Evolutionary conservation across 164 flowering plant genomes (phyloP).

Genomic region (grape (Vitis vinifera)): ASM3070453v1 NC_081823.1:2448001-2448500

Average conservation of each 20-base stretch:
- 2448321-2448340: neutral
- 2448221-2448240: constrained; percentile 99
- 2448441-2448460: neutral
- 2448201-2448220: constrained; percentile 93
- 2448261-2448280: constrained; percentile 4
- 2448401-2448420: constrained; percentile 93
- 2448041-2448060: too few species aligned
- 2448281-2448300: neutral
- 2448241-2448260: constrained; percentile 58
- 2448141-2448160: neutral
- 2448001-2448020: too few species aligned
- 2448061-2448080: too few species aligned
- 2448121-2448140: neutral
- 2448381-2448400: constrained; percentile 90
- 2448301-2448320: neutral
- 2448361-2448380: constrained; percentile 72
- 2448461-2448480: constrained; percentile 8
- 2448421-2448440: constrained; percentile 13
- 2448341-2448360: neutral
- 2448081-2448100: too few species aligned
- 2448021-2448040: too few species aligned
- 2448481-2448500: too few species aligned
- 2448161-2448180: neutral
- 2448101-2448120: neutral
- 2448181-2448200: constrained; percentile 92